Base-by-base conservation (phyloP, 805 yeast genomes). In the Candida odintsovae region DNA sequence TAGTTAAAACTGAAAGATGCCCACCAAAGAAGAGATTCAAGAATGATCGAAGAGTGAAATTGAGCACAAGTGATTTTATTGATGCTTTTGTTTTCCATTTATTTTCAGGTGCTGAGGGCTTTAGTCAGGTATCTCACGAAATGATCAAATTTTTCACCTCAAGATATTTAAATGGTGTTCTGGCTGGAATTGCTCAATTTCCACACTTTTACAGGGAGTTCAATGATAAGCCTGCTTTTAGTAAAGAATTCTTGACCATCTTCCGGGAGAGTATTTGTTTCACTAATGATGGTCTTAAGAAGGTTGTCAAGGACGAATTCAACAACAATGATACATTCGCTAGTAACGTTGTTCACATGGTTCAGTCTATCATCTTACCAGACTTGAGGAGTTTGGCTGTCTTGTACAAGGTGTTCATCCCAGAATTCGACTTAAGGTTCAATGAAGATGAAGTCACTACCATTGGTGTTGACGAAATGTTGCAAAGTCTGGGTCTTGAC, bases 371-470 rank as follows among this genome's bases (percentile, higher is more conserved):
- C 4, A 11, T 59, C 21, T 41, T 51, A n/a, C 50, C 50, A 5
- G 54, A 56, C 31, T 15, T 59, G 6, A 53, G 62, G 48, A 42
- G 37, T 6, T 28, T 58, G n/a, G 52, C 52, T 7, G 44, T 59
- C 9, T 43, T 59, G n/a, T 44, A 42, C 40, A 59, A 58, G 37
- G 42, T 54, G 11, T 35, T 57, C 13, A 41, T 44, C 18, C 55
- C 61, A 7, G 43, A 40, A 1, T 56, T 53, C 21, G 48, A 47
- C 15, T 21, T 52, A 11, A 26, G 35, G 9, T 23, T 39, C 2
- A 6, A 40, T 10, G 54, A 47, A 18, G 44, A 39, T 22, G 33
- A 22, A 3, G 18, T 33, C 9, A 26, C 43, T 1, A 29, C 43
- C 8, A 35, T 52, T 13, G 18, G 43, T n/a, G 18, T 50, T 26